Conservation (phyloP, 176 grass and related monocot genomes). For the Puya raimondii region DNA sequence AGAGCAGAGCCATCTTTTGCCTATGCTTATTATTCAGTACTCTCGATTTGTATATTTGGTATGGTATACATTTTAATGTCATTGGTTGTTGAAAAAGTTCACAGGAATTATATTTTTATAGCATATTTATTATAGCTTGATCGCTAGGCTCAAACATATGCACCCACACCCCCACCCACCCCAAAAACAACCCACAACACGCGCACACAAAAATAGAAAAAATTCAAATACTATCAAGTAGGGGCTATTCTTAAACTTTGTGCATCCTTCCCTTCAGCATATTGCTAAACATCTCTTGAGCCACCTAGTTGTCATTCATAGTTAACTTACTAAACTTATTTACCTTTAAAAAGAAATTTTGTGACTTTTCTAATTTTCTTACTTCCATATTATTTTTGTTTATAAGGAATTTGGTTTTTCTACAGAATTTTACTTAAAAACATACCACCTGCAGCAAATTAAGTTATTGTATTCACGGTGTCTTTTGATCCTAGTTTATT, state of each 20-base stretch:
- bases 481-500: not conserved
- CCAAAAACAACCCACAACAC: too few species aligned
- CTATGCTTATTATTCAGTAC: slow-evolving; percentile 63
- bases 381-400: not conserved
- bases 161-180: too few species aligned
- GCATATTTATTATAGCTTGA: too few species aligned
- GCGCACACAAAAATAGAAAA: too few species aligned
- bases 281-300: not conserved
- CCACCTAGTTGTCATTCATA: not conserved
- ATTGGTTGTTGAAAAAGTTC: not conserved
- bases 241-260: not conserved
- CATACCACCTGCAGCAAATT: not conserved
- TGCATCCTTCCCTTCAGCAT: not conserved
- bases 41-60: slow-evolving; percentile 90
- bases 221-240: too few species aligned
- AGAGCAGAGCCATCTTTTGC: slow-evolving; percentile 59
- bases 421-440: not conserved
- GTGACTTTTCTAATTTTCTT: slow-evolving; percentile 13
- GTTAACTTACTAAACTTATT: too few species aligned
- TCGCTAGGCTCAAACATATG: too few species aligned
- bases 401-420: too few species aligned
- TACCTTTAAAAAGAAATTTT: not conserved
- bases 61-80: not conserved
- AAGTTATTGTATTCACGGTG: not conserved
- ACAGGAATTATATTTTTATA: too few species aligned